These are phyloP conservation scores for Dactylellina leptospora DNA, from an alignment of 2,329 filamentous ascomycete genomes.

Conservation along the genomic window DNA sequence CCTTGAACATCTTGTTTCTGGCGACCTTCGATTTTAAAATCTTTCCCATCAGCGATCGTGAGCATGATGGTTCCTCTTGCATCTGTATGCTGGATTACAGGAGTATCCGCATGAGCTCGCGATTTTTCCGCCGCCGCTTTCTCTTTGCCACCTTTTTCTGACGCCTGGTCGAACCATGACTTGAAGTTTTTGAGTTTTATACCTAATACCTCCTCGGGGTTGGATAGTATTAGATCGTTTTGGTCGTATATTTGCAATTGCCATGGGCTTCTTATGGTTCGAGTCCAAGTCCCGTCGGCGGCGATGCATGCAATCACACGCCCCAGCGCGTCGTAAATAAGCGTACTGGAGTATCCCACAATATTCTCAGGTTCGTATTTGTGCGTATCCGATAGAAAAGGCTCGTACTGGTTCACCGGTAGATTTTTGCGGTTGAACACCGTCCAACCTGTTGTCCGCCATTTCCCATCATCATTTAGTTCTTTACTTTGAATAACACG, in stretches of 20 bases:
- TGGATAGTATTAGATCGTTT: constrained; percentile 21
- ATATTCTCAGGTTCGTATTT: constrained; percentile 31
- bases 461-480: constrained; percentile 31
- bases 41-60: neutral
- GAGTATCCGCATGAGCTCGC: constrained; percentile 8
- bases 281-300: constrained; percentile 55
- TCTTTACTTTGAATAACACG: constrained; percentile 14
- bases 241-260: constrained; percentile 10
- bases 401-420: constrained; percentile 54
- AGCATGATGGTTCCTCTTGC: neutral
- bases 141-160: neutral
- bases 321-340: constrained; percentile 47
- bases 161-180: neutral
- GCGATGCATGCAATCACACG: constrained; percentile 43
- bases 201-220: constrained; percentile 10
- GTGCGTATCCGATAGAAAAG: constrained; percentile 54
- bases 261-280: constrained; percentile 43
- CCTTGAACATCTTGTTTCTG: neutral
- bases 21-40: neutral
- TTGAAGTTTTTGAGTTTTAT: neutral
- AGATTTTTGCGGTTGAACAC: constrained; percentile 56
- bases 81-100: constrained; percentile 7
- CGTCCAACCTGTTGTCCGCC: constrained; percentile 54
- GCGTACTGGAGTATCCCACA: constrained; percentile 24
- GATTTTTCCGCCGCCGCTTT: constrained; percentile 20